A percentile compares a stretch with the other conserved stretches of the same genome.
Conservation (phyloP, 345 rosid genomes). For the Aurinia saxatilis region DNA sequence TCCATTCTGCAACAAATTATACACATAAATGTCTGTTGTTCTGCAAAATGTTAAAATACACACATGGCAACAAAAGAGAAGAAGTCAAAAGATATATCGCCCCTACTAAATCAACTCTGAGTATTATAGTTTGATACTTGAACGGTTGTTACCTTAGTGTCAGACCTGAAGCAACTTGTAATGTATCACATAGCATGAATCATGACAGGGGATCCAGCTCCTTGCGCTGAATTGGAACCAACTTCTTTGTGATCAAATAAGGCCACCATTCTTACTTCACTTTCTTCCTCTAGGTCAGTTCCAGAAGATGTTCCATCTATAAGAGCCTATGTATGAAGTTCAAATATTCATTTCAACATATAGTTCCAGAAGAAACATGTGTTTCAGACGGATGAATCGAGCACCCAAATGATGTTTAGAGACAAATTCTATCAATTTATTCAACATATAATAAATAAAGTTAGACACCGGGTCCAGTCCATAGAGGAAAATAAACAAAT, state of each 20-base stretch:
- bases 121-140: not conserved
- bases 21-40: too few species aligned
- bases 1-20: too few species aligned
- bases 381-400: not conserved
- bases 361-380: not conserved
- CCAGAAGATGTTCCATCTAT: constrained; percentile 70
- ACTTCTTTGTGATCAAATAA: constrained; percentile 97
- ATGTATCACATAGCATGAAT: constrained; percentile 80
- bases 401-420: not conserved
- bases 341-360: not conserved
- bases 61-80: too few species aligned
- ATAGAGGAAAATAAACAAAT: not conserved
- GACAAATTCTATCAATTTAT: not conserved
- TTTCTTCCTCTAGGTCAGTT: constrained; percentile 64
- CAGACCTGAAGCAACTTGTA: constrained; percentile 63
- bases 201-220: constrained; percentile 98
- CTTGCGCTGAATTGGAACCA: constrained; percentile 93
- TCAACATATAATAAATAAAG: not conserved
- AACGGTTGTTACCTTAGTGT: constrained; percentile 51
- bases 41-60: too few species aligned
- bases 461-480: not conserved
- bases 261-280: constrained; percentile 89
- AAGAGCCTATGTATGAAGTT: constrained; percentile 45
- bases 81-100: too few species aligned
- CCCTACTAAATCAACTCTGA: too few species aligned